Evolutionary conservation across 331 rosid species (phyloP), one percentile per base, ranked within the genome.

Genomic region (Pyrus hybrid): DNA sequence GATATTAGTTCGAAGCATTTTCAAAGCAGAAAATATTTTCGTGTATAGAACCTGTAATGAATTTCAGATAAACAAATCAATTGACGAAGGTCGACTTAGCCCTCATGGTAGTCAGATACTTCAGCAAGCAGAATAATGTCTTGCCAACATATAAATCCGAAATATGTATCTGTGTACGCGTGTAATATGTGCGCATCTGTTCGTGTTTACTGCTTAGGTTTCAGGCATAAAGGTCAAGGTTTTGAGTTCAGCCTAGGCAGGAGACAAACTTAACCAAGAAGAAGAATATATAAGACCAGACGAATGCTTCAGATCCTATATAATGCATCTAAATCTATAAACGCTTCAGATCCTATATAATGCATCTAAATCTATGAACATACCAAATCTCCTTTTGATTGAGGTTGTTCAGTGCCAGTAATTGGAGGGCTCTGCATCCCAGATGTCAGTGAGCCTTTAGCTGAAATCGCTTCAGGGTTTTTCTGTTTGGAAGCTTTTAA

Each of bases 341-440:
- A n/a, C n/a, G n/a, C n/a, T n/a, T n/a, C n/a, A 53, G 21, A 53
- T 53, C 33, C 16, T 8, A 21, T 51, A 51, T 30, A 14, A 7
- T 5, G 8, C 8, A 18, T 57, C 33, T 66, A 21, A 17, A 35
- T 11, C 57, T 7, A 28, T 60, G 35, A 72, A 37, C 26, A 58
- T 90, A 91, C 98, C 96, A 81, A 49, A 74, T 93, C 91, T 60
- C 71, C 71, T 77, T 86, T 88, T 33, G 90, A 77, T 75, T 86
- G 92, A 76, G 86, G 83, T 62, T 87, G 85, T 17, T 58, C 80
- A 74, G 69, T 63, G 77, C 87, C 87, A 58, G 21, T 35, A 67
- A 14, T 72, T 2, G 83, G 86, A 78, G 79, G 77, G 80, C 80
- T 88, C 47, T 41, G 76, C 84, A 83, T 91, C 66, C 75, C 92